These are phyloP conservation scores for Claviceps quebecensis DNA, from an alignment of 2,329 filamentous ascomycete species.

Conservation along the genomic window DNA sequence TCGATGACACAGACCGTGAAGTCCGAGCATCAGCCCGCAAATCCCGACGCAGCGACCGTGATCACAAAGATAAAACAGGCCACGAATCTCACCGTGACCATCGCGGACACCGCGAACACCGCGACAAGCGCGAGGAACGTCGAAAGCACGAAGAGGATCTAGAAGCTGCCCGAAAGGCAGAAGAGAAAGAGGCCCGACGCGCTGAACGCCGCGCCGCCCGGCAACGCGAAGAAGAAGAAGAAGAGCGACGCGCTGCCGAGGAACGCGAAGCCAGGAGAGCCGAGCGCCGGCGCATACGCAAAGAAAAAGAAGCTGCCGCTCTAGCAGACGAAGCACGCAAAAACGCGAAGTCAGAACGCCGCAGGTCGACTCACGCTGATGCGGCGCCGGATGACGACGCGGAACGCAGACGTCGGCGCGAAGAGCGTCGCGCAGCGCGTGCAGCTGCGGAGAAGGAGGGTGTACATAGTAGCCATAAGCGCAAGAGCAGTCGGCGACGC, in stretches of 20 bases:
- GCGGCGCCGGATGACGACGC: constrained; percentile 30
- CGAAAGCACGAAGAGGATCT: constrained; percentile 42
- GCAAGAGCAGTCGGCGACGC: constrained; percentile 26
- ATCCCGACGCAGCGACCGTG: constrained; percentile 38
- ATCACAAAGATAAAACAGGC: constrained; percentile 21
- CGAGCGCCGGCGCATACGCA: constrained; percentile 35
- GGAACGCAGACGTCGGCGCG: constrained; percentile 38
- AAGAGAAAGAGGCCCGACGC: constrained; percentile 45
- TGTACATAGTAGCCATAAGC: constrained; percentile 17
- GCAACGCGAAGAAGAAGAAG: constrained; percentile 32
- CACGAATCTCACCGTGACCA: constrained; percentile 44
- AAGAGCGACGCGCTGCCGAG: constrained; percentile 34
- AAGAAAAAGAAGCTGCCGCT: constrained; percentile 31
- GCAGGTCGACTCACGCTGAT: constrained; percentile 31
- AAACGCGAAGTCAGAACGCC: constrained; percentile 34
- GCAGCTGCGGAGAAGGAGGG: constrained; percentile 26
- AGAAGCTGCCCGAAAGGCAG: constrained; percentile 31
- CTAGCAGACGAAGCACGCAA: constrained; percentile 31
- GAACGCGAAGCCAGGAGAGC: constrained; percentile 34
- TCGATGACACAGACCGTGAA: constrained; percentile 44
- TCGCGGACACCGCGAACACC: constrained; percentile 39
- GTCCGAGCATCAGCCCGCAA: constrained; percentile 49
- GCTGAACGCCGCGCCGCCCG: constrained; percentile 38
- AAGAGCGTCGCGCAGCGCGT: constrained; percentile 33
- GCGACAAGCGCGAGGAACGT: constrained; percentile 34